Evolutionary conservation across 768 basidiomycete species (phyloP).

Genomic region (Tricholoma sp.): DNA sequence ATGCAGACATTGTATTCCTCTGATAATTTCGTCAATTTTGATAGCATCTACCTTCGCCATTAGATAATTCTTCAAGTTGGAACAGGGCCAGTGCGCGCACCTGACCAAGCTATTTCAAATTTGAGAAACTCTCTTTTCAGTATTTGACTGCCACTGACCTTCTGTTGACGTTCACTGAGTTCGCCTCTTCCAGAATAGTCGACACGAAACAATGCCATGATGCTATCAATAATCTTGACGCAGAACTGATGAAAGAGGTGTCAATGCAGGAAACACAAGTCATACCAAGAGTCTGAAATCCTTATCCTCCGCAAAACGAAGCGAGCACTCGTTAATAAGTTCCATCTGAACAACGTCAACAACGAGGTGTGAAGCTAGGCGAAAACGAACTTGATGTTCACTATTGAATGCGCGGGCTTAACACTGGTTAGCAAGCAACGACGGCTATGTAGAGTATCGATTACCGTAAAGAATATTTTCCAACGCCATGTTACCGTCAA

Average conservation of each 20-base stretch:
- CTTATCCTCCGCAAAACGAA: constrained; percentile 86
- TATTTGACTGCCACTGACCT: constrained; percentile 36
- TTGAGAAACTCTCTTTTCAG: constrained; percentile 7
- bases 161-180: constrained; percentile 90
- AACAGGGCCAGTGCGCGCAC: constrained; percentile 25
- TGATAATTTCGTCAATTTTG: constrained; percentile 83
- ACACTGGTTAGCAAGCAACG: constrained; percentile 8
- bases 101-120: constrained; percentile 66
- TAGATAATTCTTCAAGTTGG: not conserved
- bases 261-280: not conserved
- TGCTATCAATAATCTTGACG: constrained; percentile 84
- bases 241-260: constrained; percentile 7
- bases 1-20: constrained; percentile 81
- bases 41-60: constrained; percentile 61
- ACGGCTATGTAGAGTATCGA: not conserved
- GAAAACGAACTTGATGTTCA: constrained; percentile 69
- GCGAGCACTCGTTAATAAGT: constrained; percentile 83
- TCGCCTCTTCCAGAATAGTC: constrained; percentile 94
- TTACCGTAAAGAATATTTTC: constrained; percentile 91
- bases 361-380: not conserved
- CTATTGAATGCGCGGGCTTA: constrained; percentile 87
- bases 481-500: constrained; percentile 81
- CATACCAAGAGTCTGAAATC: constrained; percentile 68
- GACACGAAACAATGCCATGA: constrained; percentile 94
- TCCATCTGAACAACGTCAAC: constrained; percentile 59